phyloP scores from a whole-genome alignment of 2,329 filamentous ascomycete species.

The Penicillium sp. region DNA sequence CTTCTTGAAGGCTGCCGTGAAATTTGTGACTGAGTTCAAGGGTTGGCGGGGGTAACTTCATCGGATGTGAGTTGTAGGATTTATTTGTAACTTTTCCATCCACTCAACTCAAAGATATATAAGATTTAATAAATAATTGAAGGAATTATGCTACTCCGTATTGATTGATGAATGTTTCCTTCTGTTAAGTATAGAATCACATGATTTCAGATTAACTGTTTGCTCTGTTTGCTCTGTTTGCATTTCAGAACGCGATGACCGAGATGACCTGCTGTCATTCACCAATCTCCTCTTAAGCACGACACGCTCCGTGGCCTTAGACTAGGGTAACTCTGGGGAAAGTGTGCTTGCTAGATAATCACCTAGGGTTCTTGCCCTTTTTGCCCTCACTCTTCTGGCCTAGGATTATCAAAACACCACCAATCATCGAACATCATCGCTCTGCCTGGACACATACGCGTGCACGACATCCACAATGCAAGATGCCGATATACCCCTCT shows the following conservation, averaged over 20 bases:
- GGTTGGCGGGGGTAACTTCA: constrained; percentile 58
- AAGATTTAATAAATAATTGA: background rate
- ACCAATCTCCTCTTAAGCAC: background rate
- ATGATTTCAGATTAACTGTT: background rate
- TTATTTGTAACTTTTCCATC: background rate
- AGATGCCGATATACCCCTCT: constrained; percentile 22
- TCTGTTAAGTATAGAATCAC: background rate
- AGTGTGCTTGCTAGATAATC: background rate
- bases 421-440: background rate
- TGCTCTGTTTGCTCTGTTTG: constrained; percentile 14
- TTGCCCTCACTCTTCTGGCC: background rate
- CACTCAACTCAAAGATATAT: background rate
- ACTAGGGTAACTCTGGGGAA: background rate
- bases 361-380: background rate
- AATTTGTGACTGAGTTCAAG: constrained; percentile 55
- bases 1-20: constrained; percentile 51
- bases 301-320: background rate
- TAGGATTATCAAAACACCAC: background rate
- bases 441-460: background rate
- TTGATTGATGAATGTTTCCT: background rate
- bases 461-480: constrained; percentile 1
- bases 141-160: background rate
- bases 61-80: constrained; percentile 15
- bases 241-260: background rate
- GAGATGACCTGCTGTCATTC: background rate